Conservation (phyloP, 352 stramenopile species). For the Phytopythium oedochilum region DNA sequence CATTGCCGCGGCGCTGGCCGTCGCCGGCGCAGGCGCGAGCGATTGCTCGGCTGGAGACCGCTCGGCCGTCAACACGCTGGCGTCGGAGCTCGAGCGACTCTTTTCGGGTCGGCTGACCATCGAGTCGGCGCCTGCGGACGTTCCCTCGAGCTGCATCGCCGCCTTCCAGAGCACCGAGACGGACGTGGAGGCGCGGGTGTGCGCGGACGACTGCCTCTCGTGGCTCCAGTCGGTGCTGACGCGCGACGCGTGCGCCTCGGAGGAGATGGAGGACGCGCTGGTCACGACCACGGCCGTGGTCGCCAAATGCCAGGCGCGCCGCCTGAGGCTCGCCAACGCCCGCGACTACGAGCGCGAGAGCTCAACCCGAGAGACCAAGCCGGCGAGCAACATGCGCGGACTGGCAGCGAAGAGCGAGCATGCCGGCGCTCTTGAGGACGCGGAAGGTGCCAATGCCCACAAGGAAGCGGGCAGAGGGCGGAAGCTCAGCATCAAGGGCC, state of each 20-base stretch:
- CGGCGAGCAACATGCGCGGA: conserved; percentile 7
- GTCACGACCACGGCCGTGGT: not conserved
- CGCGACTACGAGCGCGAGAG: conserved; percentile 4
- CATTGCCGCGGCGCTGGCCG: not conserved
- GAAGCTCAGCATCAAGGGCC: conserved; percentile 16
- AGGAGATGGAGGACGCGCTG: conserved; percentile 18
- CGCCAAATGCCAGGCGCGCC: conserved; percentile 9
- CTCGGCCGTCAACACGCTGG: not conserved
- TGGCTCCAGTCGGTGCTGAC: conserved; percentile 17
- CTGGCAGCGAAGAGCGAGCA: conserved; percentile 1
- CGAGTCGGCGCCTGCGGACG: not conserved
- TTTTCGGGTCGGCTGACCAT: not conserved
- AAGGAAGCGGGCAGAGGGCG: not conserved
- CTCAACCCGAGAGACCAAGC: not conserved
- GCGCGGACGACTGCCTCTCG: conserved; percentile 10
- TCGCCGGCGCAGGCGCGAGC: not conserved
- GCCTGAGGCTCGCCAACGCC: conserved; percentile 7
- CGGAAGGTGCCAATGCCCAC: not conserved
- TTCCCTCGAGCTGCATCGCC: conserved; percentile 3
- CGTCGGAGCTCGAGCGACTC: not conserved
- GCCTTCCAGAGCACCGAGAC: conserved; percentile 4
- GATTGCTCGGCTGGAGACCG: not conserved
- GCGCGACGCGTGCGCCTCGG: conserved; percentile 10
- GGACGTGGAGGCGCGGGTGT: conserved; percentile 5
- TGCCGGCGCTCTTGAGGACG: not conserved